phyloP scores from a whole-genome alignment of 169 alveolate species.

The Theileria orientalis region DNA sequence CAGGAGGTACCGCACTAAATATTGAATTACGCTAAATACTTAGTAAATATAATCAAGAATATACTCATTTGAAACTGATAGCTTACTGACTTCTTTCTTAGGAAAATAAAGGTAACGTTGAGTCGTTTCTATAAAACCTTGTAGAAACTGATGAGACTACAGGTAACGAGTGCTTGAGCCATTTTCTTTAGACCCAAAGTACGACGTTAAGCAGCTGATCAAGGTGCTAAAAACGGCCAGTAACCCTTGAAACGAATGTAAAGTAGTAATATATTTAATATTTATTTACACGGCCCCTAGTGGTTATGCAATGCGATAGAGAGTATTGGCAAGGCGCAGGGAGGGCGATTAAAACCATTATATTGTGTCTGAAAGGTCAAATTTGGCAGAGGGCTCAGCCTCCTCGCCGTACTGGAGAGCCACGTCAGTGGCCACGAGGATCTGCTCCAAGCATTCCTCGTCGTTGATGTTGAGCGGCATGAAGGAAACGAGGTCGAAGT shows the following conservation, averaged over 20 bases:
- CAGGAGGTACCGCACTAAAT: not conserved
- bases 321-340: no score
- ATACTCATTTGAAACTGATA: not conserved
- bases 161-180: not conserved
- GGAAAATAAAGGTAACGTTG: no score
- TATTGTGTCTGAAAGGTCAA: conserved; percentile 65
- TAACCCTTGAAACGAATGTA: not conserved
- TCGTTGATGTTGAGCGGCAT: conserved; percentile 75
- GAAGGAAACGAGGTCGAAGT: conserved; percentile 73
- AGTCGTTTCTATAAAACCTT: no score
- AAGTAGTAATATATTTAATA: conserved; percentile 4
- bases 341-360: no score
- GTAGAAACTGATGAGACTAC: not conserved
- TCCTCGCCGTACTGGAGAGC: conserved; percentile 79
- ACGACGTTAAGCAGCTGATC: conserved; percentile 9
- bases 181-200: conserved; percentile 13
- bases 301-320: no score
- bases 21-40: not conserved
- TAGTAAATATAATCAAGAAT: not conserved
- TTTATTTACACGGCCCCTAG: no score
- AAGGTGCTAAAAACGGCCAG: conserved; percentile 1
- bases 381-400: conserved; percentile 75
- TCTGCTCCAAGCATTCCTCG: conserved; percentile 72
- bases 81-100: no score
- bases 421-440: conserved; percentile 70